Conservation (phyloP, 2,329 filamentous ascomycete species). For the Exserohilum turcica region DNA sequence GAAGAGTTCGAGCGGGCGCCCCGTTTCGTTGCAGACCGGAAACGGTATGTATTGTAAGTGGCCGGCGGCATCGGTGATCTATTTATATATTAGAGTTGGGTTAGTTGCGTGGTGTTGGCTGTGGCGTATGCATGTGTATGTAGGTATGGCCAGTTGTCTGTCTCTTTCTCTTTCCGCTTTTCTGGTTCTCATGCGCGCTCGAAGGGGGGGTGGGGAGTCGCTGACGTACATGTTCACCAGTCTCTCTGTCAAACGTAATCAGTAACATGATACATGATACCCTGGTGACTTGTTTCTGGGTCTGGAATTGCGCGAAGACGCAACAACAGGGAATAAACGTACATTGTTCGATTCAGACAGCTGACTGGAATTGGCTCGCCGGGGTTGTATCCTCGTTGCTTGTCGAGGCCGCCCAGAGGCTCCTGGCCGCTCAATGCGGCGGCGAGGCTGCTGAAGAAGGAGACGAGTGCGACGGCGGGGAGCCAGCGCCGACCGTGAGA, state of each 20-base stretch:
- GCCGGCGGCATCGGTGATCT: conserved; percentile 76
- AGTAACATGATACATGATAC: no score
- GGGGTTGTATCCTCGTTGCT: conserved; percentile 52
- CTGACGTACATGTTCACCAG: conserved; percentile 75
- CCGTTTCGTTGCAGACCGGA: conserved; percentile 86
- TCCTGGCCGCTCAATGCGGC: conserved; percentile 51
- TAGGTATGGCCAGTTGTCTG: no score
- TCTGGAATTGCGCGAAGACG: no score
- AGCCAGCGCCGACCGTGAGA: conserved; percentile 17
- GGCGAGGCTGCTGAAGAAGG: conserved; percentile 44
- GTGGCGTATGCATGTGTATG: background rate
- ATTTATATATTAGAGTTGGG: background rate
- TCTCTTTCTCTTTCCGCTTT: background rate
- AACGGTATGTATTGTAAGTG: conserved; percentile 93
- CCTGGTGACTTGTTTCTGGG: no score
- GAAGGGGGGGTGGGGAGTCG: background rate
- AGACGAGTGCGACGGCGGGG: conserved; percentile 32
- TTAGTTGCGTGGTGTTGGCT: background rate
- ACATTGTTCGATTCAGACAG: conserved; percentile 60
- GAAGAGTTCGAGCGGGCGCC: conserved; percentile 77
- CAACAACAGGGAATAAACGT: no score
- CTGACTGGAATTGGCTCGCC: conserved; percentile 58
- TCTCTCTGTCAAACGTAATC: conserved; percentile 70
- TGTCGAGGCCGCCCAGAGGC: conserved; percentile 42
- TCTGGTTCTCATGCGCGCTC: background rate